phyloP scores from a whole-genome alignment of 2,329 filamentous ascomycete species.

The Epichloe sibirici region DNA sequence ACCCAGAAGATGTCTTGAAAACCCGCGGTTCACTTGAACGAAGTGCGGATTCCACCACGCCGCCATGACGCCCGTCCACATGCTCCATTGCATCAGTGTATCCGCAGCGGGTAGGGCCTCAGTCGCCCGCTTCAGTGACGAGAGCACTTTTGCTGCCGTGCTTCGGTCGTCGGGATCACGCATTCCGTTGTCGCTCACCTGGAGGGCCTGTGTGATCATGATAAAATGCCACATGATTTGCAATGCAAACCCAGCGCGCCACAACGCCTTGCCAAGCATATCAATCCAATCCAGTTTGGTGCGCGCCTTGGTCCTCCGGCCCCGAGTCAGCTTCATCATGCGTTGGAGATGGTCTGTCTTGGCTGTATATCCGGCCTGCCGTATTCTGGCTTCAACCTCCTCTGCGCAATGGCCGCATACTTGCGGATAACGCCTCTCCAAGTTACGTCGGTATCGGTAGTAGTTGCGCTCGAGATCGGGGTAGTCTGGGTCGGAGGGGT shows the following conservation, averaged over 20 bases:
- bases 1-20: conserved; percentile 45
- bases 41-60: conserved; percentile 61
- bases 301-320: conserved; percentile 17
- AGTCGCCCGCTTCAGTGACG: conserved; percentile 9
- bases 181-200: conserved; percentile 17
- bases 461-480: conserved; percentile 54
- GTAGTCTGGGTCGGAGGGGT: conserved; percentile 56
- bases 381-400: conserved; percentile 56
- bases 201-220: conserved; percentile 15
- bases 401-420: conserved; percentile 74
- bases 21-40: conserved; percentile 46
- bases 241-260: conserved; percentile 33
- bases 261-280: conserved; percentile 30
- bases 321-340: conserved; percentile 56
- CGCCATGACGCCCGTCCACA: conserved; percentile 37
- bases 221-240: conserved; percentile 41
- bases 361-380: conserved; percentile 63
- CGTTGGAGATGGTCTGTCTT: conserved; percentile 70
- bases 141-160: conserved; percentile 6
- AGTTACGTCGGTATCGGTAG: conserved; percentile 54
- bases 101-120: conserved; percentile 28
- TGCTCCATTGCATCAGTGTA: conserved; percentile 32
- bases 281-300: conserved; percentile 32
- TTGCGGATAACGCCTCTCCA: conserved; percentile 80
- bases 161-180: conserved; percentile 21